Evolutionary conservation across 345 rosid genomes (phyloP).

Genomic region (Raphanus raphanistrum): DNA sequence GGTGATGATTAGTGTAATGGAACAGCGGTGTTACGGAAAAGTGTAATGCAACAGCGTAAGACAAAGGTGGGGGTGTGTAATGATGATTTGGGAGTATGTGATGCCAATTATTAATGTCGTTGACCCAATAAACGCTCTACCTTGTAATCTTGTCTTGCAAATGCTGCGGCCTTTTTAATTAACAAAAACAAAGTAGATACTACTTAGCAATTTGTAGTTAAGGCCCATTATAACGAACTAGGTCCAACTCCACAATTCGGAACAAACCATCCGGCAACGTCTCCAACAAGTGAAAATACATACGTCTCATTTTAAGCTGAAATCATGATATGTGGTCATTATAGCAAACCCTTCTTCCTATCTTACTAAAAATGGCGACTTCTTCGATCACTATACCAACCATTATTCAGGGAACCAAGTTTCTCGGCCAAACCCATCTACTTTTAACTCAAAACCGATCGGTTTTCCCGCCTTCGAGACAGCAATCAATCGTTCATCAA

Average conservation of each 20-base stretch:
- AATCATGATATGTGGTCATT: conserved; percentile 36
- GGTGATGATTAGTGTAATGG: background rate
- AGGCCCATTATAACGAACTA: conserved; percentile 3
- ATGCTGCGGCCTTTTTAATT: background rate
- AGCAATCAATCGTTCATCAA: conserved; percentile 13
- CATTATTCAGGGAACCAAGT: conserved; percentile 43
- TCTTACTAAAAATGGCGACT: conserved; percentile 42
- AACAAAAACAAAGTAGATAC: background rate
- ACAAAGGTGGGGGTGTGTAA: background rate
- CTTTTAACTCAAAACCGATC: conserved; percentile 38
- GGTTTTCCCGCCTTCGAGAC: conserved; percentile 35
- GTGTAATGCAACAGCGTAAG: background rate
- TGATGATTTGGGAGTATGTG: conserved; percentile 8
- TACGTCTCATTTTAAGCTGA: conserved; percentile 23
- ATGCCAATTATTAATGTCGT: conserved; percentile 31
- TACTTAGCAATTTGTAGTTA: background rate
- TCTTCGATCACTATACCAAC: conserved; percentile 56
- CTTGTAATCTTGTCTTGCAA: background rate
- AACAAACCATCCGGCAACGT: conserved; percentile 12
- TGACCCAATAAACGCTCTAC: conserved; percentile 15
- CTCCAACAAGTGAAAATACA: background rate
- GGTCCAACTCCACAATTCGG: background rate
- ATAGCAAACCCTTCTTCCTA: conserved; percentile 4
- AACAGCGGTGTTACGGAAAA: too few species aligned
- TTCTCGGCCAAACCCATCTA: conserved; percentile 45